phyloP scores from a whole-genome alignment of 2,329 filamentous ascomycete species.

The Mycosphaerella arachidis region DNA sequence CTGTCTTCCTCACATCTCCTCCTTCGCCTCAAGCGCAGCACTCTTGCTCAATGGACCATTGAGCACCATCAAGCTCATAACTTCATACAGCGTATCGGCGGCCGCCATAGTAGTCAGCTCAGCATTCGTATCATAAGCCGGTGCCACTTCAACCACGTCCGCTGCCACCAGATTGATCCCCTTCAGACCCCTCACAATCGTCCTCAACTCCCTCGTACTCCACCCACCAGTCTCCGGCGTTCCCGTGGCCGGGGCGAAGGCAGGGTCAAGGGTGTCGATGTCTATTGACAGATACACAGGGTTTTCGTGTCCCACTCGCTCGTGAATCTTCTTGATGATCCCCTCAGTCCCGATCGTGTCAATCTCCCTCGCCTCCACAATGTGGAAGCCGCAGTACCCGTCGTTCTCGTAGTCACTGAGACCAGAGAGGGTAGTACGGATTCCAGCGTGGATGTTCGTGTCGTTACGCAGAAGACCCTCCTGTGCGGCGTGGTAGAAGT shows the following conservation, averaged over 20 bases:
- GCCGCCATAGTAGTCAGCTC: slow-evolving; percentile 71
- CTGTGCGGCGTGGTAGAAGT: slow-evolving; percentile 77
- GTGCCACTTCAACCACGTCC: slow-evolving; percentile 71
- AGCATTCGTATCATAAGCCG: slow-evolving; percentile 68
- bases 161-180: slow-evolving; percentile 64
- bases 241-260: slow-evolving; percentile 70
- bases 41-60: slow-evolving; percentile 61
- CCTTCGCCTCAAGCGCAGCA: slow-evolving; percentile 22
- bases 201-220: slow-evolving; percentile 68
- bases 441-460: slow-evolving; percentile 82
- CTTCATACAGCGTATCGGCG: slow-evolving; percentile 68
- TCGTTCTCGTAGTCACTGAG: slow-evolving; percentile 80
- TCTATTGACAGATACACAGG: slow-evolving; percentile 81
- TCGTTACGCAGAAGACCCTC: slow-evolving; percentile 77
- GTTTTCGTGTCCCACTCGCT: slow-evolving; percentile 60
- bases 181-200: slow-evolving; percentile 66
- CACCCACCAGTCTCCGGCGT: slow-evolving; percentile 74
- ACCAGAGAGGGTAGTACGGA: slow-evolving; percentile 74
- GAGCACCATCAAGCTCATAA: slow-evolving; percentile 80
- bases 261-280: slow-evolving; percentile 83
- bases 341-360: slow-evolving; percentile 63
- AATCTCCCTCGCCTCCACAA: slow-evolving; percentile 70
- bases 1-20: slow-evolving; percentile 16
- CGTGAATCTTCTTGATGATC: slow-evolving; percentile 72
- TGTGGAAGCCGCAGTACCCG: slow-evolving; percentile 78